Percentiles rank a stretch among this genome's conserved stretches.
Evolutionary conservation across 2,329 filamentous ascomycete species (phyloP).

Genomic region (Cladosporium sp.): DNA sequence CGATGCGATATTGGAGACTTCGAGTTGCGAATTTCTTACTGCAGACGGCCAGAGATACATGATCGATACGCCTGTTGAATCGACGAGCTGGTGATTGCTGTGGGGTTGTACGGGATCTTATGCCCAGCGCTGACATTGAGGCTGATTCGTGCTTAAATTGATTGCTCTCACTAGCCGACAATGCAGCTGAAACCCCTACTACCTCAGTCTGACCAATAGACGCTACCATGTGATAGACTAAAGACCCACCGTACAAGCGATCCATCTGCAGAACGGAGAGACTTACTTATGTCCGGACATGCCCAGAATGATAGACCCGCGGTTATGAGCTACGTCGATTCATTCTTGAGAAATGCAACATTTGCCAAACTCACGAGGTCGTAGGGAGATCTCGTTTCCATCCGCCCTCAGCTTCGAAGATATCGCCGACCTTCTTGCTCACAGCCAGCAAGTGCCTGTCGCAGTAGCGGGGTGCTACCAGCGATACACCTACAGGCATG

Average conservation of each 20-base stretch:
- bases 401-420: constrained; percentile 44
- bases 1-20: background rate
- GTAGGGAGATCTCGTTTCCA: constrained; percentile 20
- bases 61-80: background rate
- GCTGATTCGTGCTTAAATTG: background rate
- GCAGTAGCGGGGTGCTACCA: constrained; percentile 50
- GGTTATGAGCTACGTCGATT: background rate
- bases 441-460: constrained; percentile 47
- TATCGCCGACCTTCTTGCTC: constrained; percentile 43
- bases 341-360: background rate
- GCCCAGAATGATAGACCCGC: background rate
- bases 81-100: background rate
- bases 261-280: background rate
- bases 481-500: constrained; percentile 61
- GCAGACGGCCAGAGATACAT: background rate
- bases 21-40: background rate
- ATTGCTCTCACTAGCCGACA: background rate
- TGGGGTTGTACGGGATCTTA: background rate
- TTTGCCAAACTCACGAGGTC: background rate
- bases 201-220: background rate
- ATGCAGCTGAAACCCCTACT: background rate
- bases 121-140: background rate
- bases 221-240: background rate
- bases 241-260: background rate
- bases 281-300: background rate